A percentile compares a stretch with the other conserved stretches of the same genome.
Conservation (phyloP, 352 stramenopile genomes). For the Phytopythium sindhum region DNA sequence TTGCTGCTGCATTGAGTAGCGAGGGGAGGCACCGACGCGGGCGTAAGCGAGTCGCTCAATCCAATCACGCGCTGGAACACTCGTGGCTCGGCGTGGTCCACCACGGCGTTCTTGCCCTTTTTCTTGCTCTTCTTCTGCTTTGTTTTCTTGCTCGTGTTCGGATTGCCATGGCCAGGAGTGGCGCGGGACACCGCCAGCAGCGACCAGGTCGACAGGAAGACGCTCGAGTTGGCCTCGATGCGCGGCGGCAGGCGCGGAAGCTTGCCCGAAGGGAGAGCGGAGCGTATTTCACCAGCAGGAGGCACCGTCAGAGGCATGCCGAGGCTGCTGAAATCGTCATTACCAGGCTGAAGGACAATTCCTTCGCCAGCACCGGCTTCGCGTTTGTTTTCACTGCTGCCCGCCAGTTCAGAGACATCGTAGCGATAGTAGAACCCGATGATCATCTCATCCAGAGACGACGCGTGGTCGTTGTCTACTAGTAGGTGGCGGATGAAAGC, state of each 20-base stretch:
- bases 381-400: background rate
- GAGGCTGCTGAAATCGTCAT: background rate
- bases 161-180: background rate
- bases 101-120: conserved; percentile 34
- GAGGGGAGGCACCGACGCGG: background rate
- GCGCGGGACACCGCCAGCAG: conserved; percentile 3
- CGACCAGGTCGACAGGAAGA: background rate
- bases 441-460: background rate
- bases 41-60: background rate
- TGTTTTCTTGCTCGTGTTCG: conserved; percentile 1
- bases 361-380: background rate
- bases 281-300: background rate
- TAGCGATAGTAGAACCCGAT: conserved; percentile 1
- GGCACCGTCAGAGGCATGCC: background rate
- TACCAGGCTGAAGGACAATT: background rate
- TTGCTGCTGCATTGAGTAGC: background rate
- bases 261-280: conserved; percentile 2
- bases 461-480: background rate
- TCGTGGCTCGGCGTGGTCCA: conserved; percentile 27
- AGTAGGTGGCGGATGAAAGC: background rate
- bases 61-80: conserved; percentile 23
- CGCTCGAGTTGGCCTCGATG: background rate
- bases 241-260: background rate
- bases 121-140: conserved; percentile 20
- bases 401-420: background rate